A percentile compares a stretch with the other conserved stretches of the same genome.
phyloP scores from a whole-genome alignment of 345 rosid species.

The Eucalyptus cloeziana region DNA sequence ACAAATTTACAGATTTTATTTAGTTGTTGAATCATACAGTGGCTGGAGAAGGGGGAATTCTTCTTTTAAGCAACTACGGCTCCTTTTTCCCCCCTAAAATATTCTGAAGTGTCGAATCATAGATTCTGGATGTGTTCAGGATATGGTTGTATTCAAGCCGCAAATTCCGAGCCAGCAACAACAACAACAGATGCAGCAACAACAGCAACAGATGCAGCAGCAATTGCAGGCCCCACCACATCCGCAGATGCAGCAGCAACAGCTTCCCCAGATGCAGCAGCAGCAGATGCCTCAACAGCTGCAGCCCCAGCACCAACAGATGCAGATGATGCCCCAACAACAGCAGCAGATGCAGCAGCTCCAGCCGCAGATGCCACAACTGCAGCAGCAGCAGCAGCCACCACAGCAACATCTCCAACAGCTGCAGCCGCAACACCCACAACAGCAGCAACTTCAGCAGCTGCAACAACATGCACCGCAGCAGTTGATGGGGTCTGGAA shows the following conservation, averaged over 20 bases:
- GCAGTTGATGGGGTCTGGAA: conserved; percentile 19
- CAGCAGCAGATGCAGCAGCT: conserved; percentile 7
- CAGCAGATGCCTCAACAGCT: conserved; percentile 35
- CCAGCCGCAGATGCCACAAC: conserved; percentile 11
- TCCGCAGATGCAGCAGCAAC: conserved; percentile 8
- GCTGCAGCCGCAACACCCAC: conserved; percentile 9
- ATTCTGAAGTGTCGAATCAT: neutral
- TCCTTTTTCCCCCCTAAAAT: neutral
- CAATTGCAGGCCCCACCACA: conserved; percentile 13
- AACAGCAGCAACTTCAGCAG: conserved; percentile 16
- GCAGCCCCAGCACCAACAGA: conserved; percentile 12
- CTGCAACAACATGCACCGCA: conserved; percentile 19
- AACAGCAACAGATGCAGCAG: conserved; percentile 5
- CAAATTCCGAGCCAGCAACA: conserved; percentile 71
- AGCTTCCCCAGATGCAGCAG: conserved; percentile 15
- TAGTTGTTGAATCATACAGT: neutral
- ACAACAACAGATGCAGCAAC: conserved; percentile 7
- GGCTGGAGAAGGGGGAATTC: neutral
- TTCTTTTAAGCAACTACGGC: neutral
- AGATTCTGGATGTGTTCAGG: conserved; percentile 20
- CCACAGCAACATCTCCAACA: conserved; percentile 23
- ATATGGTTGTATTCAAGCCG: conserved; percentile 94
- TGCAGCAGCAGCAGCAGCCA: conserved; percentile 40
- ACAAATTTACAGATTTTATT: neutral
- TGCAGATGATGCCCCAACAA: conserved; percentile 2